A percentile compares a stretch with the other conserved stretches of the same genome.
Evolutionary conservation across 2,329 filamentous ascomycete genomes (phyloP).

Genomic region (Sphaerulina populicola): DNA sequence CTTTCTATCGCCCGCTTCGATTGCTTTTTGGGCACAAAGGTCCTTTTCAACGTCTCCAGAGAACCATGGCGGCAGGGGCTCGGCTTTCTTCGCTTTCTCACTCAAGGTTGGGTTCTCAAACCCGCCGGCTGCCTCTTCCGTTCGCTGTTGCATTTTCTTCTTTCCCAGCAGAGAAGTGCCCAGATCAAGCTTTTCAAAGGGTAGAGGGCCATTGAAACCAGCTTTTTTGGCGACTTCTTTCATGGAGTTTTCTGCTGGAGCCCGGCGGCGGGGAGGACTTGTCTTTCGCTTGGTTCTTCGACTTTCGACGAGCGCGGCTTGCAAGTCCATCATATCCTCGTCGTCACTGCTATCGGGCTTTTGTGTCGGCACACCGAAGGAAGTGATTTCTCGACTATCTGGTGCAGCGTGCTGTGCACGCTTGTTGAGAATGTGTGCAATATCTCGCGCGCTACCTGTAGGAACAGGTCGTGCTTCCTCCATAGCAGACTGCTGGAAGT

Average conservation of each 20-base stretch:
- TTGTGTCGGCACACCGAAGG: constrained; percentile 29
- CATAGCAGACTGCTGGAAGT: constrained; percentile 40
- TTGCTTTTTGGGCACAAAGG: constrained; percentile 41
- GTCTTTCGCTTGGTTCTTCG: constrained; percentile 39
- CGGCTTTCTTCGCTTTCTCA: constrained; percentile 38
- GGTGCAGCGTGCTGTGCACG: constrained; percentile 55
- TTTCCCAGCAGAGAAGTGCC: constrained; percentile 51
- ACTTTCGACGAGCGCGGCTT: constrained; percentile 65
- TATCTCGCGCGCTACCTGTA: constrained; percentile 47
- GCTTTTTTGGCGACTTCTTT: constrained; percentile 43
- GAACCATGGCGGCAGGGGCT: constrained; percentile 71
- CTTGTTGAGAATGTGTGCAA: constrained; percentile 67
- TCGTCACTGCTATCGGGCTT: constrained; percentile 47
- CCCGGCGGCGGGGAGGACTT: constrained; percentile 13
- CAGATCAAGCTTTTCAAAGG: constrained; percentile 74
- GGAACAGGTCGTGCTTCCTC: constrained; percentile 39
- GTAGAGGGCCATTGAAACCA: constrained; percentile 67
- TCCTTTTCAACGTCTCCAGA: constrained; percentile 51
- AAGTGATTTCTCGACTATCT: constrained; percentile 34
- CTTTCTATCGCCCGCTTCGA: constrained; percentile 44
- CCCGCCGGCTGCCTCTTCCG: constrained; percentile 53
- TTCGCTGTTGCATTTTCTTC: constrained; percentile 46
- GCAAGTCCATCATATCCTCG: constrained; percentile 69
- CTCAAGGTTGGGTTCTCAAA: constrained; percentile 50
- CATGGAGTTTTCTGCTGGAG: constrained; percentile 16